Percentiles rank a stretch among this genome's conserved stretches.
Evolutionary conservation across 768 basidiomycete species (phyloP).

Genomic region (Mycena amicta): DNA sequence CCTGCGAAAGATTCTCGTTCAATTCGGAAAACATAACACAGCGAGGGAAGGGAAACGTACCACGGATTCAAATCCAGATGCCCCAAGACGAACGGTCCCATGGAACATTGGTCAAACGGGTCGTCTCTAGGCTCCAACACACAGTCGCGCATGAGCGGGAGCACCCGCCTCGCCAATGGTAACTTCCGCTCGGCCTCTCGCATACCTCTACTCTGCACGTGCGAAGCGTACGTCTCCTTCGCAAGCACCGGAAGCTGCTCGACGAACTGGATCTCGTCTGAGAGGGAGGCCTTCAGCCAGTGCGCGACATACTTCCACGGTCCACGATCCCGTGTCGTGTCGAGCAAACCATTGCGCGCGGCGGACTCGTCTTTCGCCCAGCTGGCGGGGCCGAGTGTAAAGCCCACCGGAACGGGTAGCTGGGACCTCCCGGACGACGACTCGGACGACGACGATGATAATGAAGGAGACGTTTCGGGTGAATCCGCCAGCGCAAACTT

Average conservation of each 20-base stretch:
- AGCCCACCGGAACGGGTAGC: slow-evolving; percentile 11
- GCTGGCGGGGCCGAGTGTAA: slow-evolving; percentile 22
- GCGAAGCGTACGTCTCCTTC: slow-evolving; percentile 14
- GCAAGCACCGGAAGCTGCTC: slow-evolving; percentile 22
- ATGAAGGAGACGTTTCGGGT: not conserved
- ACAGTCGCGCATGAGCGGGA: slow-evolving; percentile 21
- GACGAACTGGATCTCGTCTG: slow-evolving; percentile 25
- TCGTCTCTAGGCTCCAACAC: slow-evolving; percentile 20
- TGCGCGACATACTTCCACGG: slow-evolving; percentile 23
- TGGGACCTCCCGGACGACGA: no score
- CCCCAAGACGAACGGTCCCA: slow-evolving; percentile 26
- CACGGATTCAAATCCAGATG: slow-evolving; percentile 25
- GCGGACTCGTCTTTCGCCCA: slow-evolving; percentile 26
- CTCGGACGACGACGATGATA: not conserved
- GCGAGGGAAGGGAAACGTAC: slow-evolving; percentile 4
- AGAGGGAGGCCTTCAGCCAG: slow-evolving; percentile 25
- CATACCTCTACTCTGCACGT: not conserved
- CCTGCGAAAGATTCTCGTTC: slow-evolving; percentile 7
- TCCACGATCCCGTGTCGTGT: slow-evolving; percentile 21
- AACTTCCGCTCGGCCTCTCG: slow-evolving; percentile 7
- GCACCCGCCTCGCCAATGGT: slow-evolving; percentile 14
- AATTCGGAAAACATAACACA: not conserved
- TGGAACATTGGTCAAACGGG: slow-evolving; percentile 22
- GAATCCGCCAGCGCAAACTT: slow-evolving; percentile 11
- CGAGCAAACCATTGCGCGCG: slow-evolving; percentile 12